Percentiles rank a stretch among this genome's conserved stretches.
Evolutionary conservation across 805 yeast genomes (phyloP).

Genomic region (Myxozyma mucilagina): DNA sequence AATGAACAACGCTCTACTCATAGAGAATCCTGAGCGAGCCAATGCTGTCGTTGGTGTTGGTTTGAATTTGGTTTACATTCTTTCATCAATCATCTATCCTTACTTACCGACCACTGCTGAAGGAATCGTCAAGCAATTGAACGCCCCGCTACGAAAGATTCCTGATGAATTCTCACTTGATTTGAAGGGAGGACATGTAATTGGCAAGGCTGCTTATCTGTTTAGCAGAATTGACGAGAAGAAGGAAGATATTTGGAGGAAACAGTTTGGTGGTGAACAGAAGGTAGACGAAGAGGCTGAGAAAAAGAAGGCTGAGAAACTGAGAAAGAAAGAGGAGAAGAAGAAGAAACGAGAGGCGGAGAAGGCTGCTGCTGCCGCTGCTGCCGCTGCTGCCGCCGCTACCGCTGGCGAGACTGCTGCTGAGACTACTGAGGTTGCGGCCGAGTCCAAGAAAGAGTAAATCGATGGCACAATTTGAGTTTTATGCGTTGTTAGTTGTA

Average conservation of each 20-base stretch:
- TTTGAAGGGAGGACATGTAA: constrained; percentile 77
- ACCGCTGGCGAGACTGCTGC: not conserved
- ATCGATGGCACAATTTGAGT: too few species aligned
- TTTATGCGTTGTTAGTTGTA: too few species aligned
- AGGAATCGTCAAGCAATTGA: constrained; percentile 73
- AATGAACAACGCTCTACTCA: constrained; percentile 82
- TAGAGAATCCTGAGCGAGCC: constrained; percentile 71
- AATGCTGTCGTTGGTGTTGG: constrained; percentile 94
- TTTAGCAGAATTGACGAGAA: constrained; percentile 90
- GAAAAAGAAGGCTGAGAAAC: constrained; percentile 29
- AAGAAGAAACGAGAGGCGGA: constrained; percentile 19
- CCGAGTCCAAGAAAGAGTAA: not conserved
- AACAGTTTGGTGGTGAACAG: constrained; percentile 79
- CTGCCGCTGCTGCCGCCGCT: constrained; percentile 1
- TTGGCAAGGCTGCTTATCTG: constrained; percentile 87
- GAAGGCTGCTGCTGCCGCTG: constrained; percentile 11
- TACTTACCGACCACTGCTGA: constrained; percentile 83
- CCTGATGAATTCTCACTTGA: constrained; percentile 72
- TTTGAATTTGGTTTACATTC: constrained; percentile 79
- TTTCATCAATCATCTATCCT: constrained; percentile 81
- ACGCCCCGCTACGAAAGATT: constrained; percentile 76
- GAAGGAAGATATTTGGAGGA: constrained; percentile 84
- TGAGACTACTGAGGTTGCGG: not conserved
- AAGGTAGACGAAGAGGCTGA: constrained; percentile 31
- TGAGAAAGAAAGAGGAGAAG: constrained; percentile 25